Evolutionary conservation across 1,139 yeast genomes (phyloP), one percentile per base, ranked within the genome.

Genomic region (Ogataea hybrid): DNA sequence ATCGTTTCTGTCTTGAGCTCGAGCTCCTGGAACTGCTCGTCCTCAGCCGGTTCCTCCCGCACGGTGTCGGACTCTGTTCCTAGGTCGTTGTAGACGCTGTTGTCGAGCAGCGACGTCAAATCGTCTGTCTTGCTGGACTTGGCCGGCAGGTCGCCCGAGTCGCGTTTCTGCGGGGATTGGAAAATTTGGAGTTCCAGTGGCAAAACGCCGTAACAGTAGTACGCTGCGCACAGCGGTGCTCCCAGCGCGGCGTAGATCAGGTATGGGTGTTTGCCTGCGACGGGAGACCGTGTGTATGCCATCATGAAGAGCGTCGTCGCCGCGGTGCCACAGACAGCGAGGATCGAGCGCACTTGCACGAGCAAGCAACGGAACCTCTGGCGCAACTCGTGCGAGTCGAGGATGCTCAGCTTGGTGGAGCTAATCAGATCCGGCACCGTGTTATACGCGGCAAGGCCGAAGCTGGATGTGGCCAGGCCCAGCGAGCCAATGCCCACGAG

Each of bases 221-320:
- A 59, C 3, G 57, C 52, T 28, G 65, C 49, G 7, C 70, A 62
- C 25, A 64, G 37, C 5, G 78, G 76, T 27, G 72, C 71, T 14
- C 77, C 75, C 17, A 75, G 41, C n/a, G 78, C 73, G n/a, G 80
- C 67, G 53, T 77, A 77, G 28, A 77, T 54, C 54, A 77, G 69
- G 54, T 77, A 77, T 6, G 82, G 82, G 59, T 77, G 83, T 53
- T 71, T 71, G 32, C 70, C 80, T 39, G 64, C 57, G 6, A 60
- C 49, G 9, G 75, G 67, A 9, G 81, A 68, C 46, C 62, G 60
- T 22, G 54, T 57, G 52, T 64, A 77, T 11, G 77, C 78, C 50
- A 69, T 51, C 28, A 64, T 53, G 44, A 77, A 73, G 43, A 71
- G 56, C 22, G 62, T 59, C 3, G 75, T 47, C 4, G 77, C 63